Evolutionary conservation across 2,329 filamentous ascomycete genomes (phyloP), one percentile per base, ranked within the genome.

Genomic region (Fusarium keratoplasticum): DNA sequence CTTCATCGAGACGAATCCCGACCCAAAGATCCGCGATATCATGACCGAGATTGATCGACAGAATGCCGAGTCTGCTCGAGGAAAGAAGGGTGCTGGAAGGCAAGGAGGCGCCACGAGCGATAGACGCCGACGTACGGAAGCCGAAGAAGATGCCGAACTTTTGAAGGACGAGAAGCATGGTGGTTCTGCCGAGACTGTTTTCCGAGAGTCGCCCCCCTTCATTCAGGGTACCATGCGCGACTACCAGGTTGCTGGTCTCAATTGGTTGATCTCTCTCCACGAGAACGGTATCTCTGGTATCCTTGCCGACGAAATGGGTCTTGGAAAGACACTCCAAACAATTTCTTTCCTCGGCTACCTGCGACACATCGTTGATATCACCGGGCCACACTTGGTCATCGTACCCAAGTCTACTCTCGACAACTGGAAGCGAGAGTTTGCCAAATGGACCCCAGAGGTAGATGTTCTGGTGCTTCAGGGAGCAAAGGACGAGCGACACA

Each of bases 241-340:
- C 83, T 99, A 99, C 84, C 96, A 99, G 83, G 88, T 99, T 77
- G 94, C 94, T 36, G 96, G 96, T 75, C 87, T 99, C 76, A 99
- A 99, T 83, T 99, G 96, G 96, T 89, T 99, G 54, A 95, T 99
- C 77, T 98, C 95, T 14, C 89, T 99, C 7, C 96, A 99, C 79
- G 96, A 99, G 83, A 99, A 99, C 79, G 96, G 96, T 86, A 99
- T 99, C 76, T 98, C 96, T 22, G 96, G 96, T 76, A 99, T 99
- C 73, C 87, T 99, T 59, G 96, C 96, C 70, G 96, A 99, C 80
- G 96, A 99, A 85, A 99, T 99, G 96, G 96, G 96, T 83, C 88
- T 99, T 22, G 96, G 96, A 79, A 99, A 99, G 87, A 99, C 96
- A 1, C 85, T 99, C 31, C 96, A 99, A 84, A 99, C 96, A 1